Evolutionary conservation across 192 early-diverging fungal genomes (phyloP).

Genomic region (Podila epigama): DNA sequence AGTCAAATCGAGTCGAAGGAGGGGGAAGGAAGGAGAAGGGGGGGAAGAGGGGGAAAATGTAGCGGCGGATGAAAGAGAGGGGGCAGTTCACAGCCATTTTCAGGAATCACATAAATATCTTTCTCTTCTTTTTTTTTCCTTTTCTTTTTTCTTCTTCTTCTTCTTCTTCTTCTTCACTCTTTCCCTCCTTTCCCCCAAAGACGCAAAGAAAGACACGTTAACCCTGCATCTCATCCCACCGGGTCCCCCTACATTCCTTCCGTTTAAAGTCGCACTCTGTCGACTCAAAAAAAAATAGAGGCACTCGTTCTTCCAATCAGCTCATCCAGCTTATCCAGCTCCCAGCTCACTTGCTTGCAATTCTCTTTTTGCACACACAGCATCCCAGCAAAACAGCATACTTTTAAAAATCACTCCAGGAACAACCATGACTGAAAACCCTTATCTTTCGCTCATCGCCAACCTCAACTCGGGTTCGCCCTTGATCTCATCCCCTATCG

Average conservation of each 20-base stretch:
- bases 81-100: no score
- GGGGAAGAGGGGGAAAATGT: conserved; percentile 14
- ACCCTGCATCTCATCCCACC: conserved; percentile 43
- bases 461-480: conserved; percentile 47
- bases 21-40: conserved; percentile 9
- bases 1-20: neutral
- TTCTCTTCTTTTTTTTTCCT: neutral
- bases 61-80: neutral
- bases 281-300: conserved; percentile 32
- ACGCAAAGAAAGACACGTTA: conserved; percentile 2
- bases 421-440: conserved; percentile 27
- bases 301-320: neutral
- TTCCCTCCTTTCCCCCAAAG: conserved; percentile 20
- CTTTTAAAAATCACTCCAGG: no score
- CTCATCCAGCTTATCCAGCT: neutral
- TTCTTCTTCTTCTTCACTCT: conserved; percentile 16
- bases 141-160: conserved; percentile 6
- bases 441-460: conserved; percentile 41
- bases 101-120: neutral
- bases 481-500: conserved; percentile 44
- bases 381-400: neutral
- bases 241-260: conserved; percentile 17
- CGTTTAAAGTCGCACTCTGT: conserved; percentile 45
- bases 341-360: neutral
- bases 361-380: neutral